These are phyloP conservation scores for Biscogniauxia marginata DNA, from an alignment of 2,329 filamentous ascomycete species.

Conservation along the genomic window DNA sequence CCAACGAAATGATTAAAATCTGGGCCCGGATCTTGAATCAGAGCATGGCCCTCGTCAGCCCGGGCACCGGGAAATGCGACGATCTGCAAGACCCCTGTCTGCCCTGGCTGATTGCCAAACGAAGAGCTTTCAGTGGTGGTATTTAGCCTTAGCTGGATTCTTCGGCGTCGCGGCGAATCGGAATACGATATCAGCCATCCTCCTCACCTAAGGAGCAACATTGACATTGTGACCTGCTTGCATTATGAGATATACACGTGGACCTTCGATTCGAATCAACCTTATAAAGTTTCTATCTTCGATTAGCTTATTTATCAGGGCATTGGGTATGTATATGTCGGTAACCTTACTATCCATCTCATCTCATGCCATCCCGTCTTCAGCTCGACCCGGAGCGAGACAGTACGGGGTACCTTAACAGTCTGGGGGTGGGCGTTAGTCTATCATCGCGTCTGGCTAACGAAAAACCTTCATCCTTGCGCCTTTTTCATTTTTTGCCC, in stretches of 20 bases:
- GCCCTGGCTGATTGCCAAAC: conserved; percentile 17
- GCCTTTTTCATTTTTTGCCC: conserved; percentile 12
- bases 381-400: not conserved
- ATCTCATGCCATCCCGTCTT: not conserved
- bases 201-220: not conserved
- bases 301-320: not conserved
- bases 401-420: not conserved
- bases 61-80: conserved; percentile 31
- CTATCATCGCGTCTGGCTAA: not conserved
- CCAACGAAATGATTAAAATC: conserved; percentile 14
- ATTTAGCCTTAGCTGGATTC: not conserved
- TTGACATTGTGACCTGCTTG: not conserved
- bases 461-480: not conserved
- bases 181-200: not conserved
- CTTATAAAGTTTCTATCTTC: too few relatives aligned
- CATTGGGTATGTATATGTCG: not conserved
- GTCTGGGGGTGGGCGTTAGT: not conserved
- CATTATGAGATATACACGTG: not conserved
- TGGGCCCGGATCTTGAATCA: conserved; percentile 29
- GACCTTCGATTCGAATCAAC: too few relatives aligned
- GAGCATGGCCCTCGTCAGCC: conserved; percentile 18
- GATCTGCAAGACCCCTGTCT: conserved; percentile 34
- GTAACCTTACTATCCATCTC: not conserved
- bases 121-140: conserved; percentile 2
- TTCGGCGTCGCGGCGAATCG: not conserved